Evolutionary conservation across 441 rosid genomes (phyloP), one percentile per base, ranked within the genome.

Genomic region (Rhodomyrtus psidioides): DNA sequence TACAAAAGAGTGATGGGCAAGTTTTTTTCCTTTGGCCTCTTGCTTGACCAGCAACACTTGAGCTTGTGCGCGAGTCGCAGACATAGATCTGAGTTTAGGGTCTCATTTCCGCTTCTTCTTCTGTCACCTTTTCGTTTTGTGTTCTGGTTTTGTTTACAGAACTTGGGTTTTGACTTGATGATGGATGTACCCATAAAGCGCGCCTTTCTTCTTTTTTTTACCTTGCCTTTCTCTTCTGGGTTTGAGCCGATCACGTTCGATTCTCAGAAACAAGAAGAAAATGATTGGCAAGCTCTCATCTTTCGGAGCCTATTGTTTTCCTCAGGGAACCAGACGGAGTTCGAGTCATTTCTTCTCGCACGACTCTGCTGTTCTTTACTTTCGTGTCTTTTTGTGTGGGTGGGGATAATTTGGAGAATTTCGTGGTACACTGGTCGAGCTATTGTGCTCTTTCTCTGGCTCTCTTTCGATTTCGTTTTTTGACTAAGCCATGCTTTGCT

Each of bases 401-500:
- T 3, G 49, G 81, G 27, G 51, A 74, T 74, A 44, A 23, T 44
- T 23, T 23, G 51, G 27, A 3, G 81, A 74, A 74, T 74, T 74
- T 39, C 51, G 81, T 12, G 51, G 81, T 23, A 12, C 51, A 13
- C 44, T 39, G 51, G 81, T 74, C 51, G 81, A 39, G 51, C 51
- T 12, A 26, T 23, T 12, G 51, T 42, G 70, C n/a, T 70, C 81
- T 46, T 42, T 82, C 81, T 55, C 26, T 59, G 83, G 74, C 55
- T 83, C 76, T 88, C 85, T 6, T 6, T 23, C 83, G 83, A 49
- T 49, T 81, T 81, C 83, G 39, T 81, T 81, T 46, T 53, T 81
- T 81, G 55, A 81, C 57, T 51, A 81, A 75, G 51, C 86, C 89
- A 85, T 88, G 70, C 91, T 88, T 91, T 88, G 88, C 81, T 87